Percentiles rank a stretch among this genome's conserved stretches.
These are phyloP conservation scores for Alternaria sp. DNA, from an alignment of 2,329 filamentous ascomycete species.

Conservation along the genomic window DNA sequence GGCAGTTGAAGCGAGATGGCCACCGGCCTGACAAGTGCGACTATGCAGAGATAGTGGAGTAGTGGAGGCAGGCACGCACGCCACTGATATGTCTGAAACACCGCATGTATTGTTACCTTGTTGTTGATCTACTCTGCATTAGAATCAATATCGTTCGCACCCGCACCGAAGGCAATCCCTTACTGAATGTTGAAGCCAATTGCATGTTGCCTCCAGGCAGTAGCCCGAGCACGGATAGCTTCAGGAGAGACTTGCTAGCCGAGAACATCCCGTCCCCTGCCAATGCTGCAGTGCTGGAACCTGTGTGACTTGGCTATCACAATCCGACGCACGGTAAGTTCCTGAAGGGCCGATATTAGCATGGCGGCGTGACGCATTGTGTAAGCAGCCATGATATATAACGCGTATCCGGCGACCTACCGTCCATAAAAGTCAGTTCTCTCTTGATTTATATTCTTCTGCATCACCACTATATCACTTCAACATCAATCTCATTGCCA, in stretches of 20 bases:
- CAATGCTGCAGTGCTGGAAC: not conserved
- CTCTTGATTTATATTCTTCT: too few relatives aligned
- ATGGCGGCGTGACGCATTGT: not conserved
- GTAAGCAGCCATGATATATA: not conserved
- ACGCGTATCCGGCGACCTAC: too few relatives aligned
- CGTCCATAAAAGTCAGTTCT: too few relatives aligned
- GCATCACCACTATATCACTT: too few relatives aligned
- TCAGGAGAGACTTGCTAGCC: not conserved
- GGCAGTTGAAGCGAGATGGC: not conserved
- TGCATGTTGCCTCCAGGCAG: not conserved
- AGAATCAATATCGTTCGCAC: not conserved
- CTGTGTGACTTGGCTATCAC: not conserved
- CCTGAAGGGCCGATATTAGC: not conserved
- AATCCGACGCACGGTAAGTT: not conserved
- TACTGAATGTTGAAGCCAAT: not conserved
- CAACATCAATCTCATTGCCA: too few relatives aligned
- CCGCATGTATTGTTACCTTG: not conserved
- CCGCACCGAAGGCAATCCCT: not conserved
- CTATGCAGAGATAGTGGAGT: not conserved
- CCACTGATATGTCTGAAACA: not conserved
- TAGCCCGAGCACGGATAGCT: not conserved
- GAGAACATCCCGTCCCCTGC: not conserved
- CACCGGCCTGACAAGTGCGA: not conserved
- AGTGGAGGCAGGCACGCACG: not conserved
- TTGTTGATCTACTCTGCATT: not conserved